Evolutionary conservation across 345 rosid genomes (phyloP).

Genomic region (Viola odorata): DNA sequence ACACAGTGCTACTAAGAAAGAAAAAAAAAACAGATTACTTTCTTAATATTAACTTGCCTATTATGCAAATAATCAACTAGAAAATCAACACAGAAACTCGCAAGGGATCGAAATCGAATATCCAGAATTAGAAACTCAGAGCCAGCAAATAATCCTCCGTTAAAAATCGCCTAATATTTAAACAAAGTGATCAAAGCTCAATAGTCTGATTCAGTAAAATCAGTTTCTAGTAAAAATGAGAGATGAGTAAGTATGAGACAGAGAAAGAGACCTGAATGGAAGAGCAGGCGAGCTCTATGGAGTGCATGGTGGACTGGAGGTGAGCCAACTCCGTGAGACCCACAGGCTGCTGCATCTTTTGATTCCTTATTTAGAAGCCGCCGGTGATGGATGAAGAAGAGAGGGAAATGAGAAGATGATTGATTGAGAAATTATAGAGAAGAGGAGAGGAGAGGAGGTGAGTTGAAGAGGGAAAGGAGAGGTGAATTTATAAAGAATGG

Average conservation of each 20-base stretch:
- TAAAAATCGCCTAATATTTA: too few relatives aligned
- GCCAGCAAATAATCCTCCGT: background rate
- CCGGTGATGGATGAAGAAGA: too few relatives aligned
- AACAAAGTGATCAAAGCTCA: background rate
- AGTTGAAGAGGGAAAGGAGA: too few relatives aligned
- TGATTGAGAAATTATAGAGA: too few relatives aligned
- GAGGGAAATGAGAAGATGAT: too few relatives aligned
- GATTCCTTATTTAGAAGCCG: background rate
- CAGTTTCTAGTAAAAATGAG: background rate
- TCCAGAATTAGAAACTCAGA: background rate
- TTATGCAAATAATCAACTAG: too few relatives aligned
- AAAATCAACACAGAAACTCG: background rate
- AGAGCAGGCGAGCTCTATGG: slow-evolving; percentile 92
- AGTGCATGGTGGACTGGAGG: slow-evolving; percentile 81
- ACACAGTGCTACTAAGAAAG: too few relatives aligned
- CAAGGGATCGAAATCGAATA: background rate
- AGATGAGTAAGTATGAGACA: background rate
- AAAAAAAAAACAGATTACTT: too few relatives aligned
- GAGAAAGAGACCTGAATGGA: slow-evolving; percentile 63
- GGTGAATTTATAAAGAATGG: too few relatives aligned
- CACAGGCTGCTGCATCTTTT: slow-evolving; percentile 15
- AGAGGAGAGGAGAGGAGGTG: too few relatives aligned
- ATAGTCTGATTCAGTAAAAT: background rate
- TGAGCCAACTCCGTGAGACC: slow-evolving; percentile 50
- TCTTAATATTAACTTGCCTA: too few relatives aligned